Evolutionary conservation across 768 basidiomycete species (phyloP).

Genomic region (Boletus fagicola): DNA sequence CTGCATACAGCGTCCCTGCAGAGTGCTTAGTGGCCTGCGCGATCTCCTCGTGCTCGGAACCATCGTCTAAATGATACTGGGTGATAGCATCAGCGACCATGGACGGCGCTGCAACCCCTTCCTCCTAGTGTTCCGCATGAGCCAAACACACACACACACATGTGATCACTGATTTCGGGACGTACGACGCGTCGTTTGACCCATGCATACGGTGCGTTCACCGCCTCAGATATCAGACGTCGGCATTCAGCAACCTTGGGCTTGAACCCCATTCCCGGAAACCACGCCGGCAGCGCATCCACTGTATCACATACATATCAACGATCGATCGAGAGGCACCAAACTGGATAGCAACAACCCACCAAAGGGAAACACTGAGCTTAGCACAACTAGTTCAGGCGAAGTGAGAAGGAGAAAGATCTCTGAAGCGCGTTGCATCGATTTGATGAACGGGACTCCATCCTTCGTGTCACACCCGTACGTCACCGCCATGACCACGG

Average conservation of each 20-base stretch:
- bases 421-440: conserved; percentile 13
- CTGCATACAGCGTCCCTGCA: conserved; percentile 19
- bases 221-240: neutral
- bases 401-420: neutral
- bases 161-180: neutral
- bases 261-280: conserved; percentile 28
- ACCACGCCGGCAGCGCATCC: conserved; percentile 22
- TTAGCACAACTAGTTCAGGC: conserved; percentile 2
- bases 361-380: conserved; percentile 16
- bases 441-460: conserved; percentile 1
- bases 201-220: conserved; percentile 17
- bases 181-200: conserved; percentile 6
- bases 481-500: conserved; percentile 17
- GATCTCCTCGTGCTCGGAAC: conserved; percentile 2
- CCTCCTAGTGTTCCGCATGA: conserved; percentile 1
- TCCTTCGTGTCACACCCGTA: conserved; percentile 15
- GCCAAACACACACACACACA: neutral
- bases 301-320: conserved; percentile 10
- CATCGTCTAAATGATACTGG: conserved; percentile 2
- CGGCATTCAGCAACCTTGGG: conserved; percentile 12
- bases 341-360: neutral
- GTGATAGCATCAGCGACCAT: conserved; percentile 20
- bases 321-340: neutral
- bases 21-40: conserved; percentile 19
- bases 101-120: conserved; percentile 9